phyloP scores from a whole-genome alignment of 2,329 filamentous ascomycete species.

The Curvularia spicifera region DNA sequence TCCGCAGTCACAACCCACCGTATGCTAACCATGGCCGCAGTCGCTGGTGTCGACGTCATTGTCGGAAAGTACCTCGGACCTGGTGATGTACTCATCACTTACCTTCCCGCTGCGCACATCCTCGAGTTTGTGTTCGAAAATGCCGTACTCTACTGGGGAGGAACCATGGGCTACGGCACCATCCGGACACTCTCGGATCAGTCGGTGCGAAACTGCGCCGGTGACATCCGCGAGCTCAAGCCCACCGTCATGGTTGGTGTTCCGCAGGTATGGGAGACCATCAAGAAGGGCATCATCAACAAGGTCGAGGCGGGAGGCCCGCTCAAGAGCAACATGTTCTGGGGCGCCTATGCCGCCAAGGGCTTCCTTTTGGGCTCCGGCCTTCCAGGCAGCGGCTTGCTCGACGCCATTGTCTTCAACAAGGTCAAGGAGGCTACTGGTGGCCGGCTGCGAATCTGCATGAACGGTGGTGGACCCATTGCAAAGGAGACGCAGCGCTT shows the following conservation, averaged over 20 bases:
- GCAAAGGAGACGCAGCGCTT: conserved; percentile 87
- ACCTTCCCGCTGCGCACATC: conserved; percentile 93
- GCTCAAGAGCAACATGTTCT: conserved; percentile 80
- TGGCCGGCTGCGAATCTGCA: conserved; percentile 82
- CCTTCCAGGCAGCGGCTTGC: conserved; percentile 69
- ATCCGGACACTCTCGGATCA: conserved; percentile 85
- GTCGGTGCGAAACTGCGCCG: conserved; percentile 86
- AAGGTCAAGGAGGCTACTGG: conserved; percentile 91
- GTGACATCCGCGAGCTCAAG: conserved; percentile 90
- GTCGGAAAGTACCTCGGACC: conserved; percentile 80
- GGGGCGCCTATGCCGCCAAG: conserved; percentile 68
- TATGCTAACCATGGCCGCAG: conserved; percentile 33
- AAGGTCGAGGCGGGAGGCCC: conserved; percentile 76
- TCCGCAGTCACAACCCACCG: not conserved
- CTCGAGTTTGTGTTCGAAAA: conserved; percentile 97
- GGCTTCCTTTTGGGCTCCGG: conserved; percentile 64
- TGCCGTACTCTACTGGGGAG: conserved; percentile 85
- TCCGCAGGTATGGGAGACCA: conserved; percentile 94
- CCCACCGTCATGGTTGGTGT: conserved; percentile 93
- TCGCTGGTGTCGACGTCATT: conserved; percentile 80
- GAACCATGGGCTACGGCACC: conserved; percentile 91
- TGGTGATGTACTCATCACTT: conserved; percentile 82
- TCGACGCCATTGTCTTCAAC: conserved; percentile 87
- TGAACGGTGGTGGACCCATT: conserved; percentile 94
- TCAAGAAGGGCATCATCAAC: conserved; percentile 89